phyloP scores from a whole-genome alignment of 2,329 filamentous ascomycete genomes.

The Alternaria infectoria region DNA sequence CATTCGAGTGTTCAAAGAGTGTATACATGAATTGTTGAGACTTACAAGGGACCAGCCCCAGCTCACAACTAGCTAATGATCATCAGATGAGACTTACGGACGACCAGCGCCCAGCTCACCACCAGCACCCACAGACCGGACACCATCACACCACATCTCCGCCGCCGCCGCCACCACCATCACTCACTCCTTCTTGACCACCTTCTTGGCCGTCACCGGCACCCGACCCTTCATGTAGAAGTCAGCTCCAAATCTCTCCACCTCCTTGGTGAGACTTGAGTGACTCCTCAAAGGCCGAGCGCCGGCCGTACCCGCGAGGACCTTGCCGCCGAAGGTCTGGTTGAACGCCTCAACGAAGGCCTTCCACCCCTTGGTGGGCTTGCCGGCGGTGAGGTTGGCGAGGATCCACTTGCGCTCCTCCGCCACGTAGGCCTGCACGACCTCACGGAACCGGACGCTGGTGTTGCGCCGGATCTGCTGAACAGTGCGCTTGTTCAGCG shows the following conservation, averaged over 20 bases:
- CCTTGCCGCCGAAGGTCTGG: constrained; percentile 23
- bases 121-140: neutral
- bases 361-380: constrained; percentile 32
- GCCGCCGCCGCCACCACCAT: neutral
- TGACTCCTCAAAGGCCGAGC: constrained; percentile 24
- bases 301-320: constrained; percentile 3
- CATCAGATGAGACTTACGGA: neutral
- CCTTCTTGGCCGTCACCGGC: constrained; percentile 18
- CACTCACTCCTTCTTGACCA: constrained; percentile 8
- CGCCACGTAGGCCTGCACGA: constrained; percentile 27
- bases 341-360: constrained; percentile 36
- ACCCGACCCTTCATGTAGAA: constrained; percentile 30
- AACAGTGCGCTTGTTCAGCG: constrained; percentile 39
- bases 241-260: constrained; percentile 34
- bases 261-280: constrained; percentile 36
- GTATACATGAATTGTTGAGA: neutral
- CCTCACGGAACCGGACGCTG: constrained; percentile 28
- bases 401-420: constrained; percentile 36
- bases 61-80: neutral
- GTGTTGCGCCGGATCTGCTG: constrained; percentile 43
- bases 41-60: neutral
- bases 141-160: neutral
- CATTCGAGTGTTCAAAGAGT: neutral
- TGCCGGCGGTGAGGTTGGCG: constrained; percentile 23
- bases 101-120: neutral